Conservation (phyloP, 2,329 filamentous ascomycete genomes). For the Neofusicoccum laricinum region DNA sequence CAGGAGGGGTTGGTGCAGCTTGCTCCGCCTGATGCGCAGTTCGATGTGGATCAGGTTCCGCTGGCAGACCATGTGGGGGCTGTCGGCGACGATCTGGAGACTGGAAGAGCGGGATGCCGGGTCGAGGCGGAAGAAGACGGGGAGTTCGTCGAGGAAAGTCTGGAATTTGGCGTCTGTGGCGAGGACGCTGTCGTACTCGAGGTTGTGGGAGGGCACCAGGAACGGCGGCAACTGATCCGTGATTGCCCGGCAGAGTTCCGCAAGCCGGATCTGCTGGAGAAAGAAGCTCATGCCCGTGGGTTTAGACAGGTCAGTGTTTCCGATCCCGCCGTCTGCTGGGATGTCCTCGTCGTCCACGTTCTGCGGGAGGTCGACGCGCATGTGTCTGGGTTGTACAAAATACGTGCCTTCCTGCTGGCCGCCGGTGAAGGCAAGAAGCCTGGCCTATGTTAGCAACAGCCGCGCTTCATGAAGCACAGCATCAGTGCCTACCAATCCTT, state of each 20-base stretch:
- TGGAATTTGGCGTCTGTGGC: conserved; percentile 35
- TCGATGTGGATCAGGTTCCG: neutral
- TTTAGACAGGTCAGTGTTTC: conserved; percentile 18
- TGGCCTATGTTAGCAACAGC: neutral
- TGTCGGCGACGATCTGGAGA: neutral
- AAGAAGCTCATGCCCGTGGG: conserved; percentile 41
- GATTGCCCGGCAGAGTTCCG: conserved; percentile 34
- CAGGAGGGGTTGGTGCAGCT: neutral
- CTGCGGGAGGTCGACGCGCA: conserved; percentile 36
- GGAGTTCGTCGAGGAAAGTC: conserved; percentile 28
- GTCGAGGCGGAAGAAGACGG: conserved; percentile 33
- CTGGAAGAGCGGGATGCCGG: neutral
- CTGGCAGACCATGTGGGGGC: neutral
- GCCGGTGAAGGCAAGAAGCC: conserved; percentile 18
- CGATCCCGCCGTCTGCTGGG: neutral
- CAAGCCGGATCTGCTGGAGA: conserved; percentile 24
- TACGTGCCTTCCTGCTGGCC: conserved; percentile 34
- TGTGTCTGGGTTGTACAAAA: conserved; percentile 36
- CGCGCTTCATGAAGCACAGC: too few relatives aligned
- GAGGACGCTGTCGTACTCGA: conserved; percentile 31
- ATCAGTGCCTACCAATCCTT: conserved; percentile 29
- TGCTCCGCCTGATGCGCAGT: neutral
- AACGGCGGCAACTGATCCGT: conserved; percentile 33
- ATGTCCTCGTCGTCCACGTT: conserved; percentile 37
- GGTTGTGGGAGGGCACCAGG: conserved; percentile 18